Evolutionary conservation across 257 asterid genomes (phyloP).

Genomic region (Handroanthus guayacan): DNA sequence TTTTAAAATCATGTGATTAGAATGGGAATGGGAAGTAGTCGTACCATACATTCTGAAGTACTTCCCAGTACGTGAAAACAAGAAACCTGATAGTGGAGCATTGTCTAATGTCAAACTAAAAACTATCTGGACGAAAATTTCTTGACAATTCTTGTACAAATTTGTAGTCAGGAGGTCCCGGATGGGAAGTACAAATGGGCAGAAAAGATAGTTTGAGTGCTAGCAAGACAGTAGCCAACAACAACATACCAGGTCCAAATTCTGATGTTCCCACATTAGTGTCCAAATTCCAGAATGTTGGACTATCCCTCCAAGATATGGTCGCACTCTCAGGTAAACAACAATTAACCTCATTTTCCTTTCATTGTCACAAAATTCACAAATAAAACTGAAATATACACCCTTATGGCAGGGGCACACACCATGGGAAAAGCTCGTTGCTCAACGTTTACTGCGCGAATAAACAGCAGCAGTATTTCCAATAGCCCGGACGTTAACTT

Average conservation of each 20-base stretch:
- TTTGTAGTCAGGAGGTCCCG: slow-evolving; percentile 81
- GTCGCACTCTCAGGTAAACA: slow-evolving; percentile 83
- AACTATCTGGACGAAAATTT: no score
- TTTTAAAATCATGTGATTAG: no score
- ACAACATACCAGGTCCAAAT: slow-evolving; percentile 78
- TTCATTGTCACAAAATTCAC: no score
- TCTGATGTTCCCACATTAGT: slow-evolving; percentile 69
- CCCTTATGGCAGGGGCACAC: slow-evolving; percentile 65
- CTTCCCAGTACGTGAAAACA: no score
- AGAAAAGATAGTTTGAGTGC: slow-evolving; percentile 68
- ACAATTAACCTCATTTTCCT: neutral
- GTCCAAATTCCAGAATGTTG: slow-evolving; percentile 67
- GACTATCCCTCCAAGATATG: slow-evolving; percentile 71
- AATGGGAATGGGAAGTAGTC: no score
- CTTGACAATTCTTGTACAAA: neutral
- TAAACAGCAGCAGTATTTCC: slow-evolving; percentile 37
- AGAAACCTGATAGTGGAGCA: no score
- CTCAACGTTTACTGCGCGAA: slow-evolving; percentile 60
- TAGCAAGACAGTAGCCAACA: slow-evolving; percentile 68
- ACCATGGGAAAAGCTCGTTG: slow-evolving; percentile 91
- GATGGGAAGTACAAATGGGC: slow-evolving; percentile 89
- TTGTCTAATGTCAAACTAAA: no score
- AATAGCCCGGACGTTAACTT: slow-evolving; percentile 47
- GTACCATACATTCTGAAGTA: no score
- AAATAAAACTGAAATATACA: no score